Evolutionary conservation across 106 monocot genomes (phyloP), one percentile per base, ranked within the genome.

Genomic region (Triglochin maritima): DNA sequence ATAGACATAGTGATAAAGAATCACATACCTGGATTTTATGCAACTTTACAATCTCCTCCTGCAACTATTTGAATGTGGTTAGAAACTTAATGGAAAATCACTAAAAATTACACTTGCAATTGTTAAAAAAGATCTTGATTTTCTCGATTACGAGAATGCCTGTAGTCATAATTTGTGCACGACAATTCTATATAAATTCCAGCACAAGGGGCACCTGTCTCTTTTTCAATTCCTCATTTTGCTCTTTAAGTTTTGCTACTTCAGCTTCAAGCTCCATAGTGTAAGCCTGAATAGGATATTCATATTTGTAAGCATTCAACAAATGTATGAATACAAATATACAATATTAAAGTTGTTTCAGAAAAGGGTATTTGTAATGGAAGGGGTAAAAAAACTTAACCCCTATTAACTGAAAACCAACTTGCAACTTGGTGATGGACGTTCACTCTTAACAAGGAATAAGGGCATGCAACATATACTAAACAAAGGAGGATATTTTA

Each of bases 201-300:
- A 53, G 53, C 10, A 59, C 13, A 6, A 11, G 42, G 43, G 3
- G 41, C 53, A 94, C 94, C 87, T 94, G 89, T 76, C 85, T 94
- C 68, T 83, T 84, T 75, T 87, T 81, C 72, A 94, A 67, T 59
- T 82, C 85, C 59, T 83, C 59, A 68, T 90, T 90, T 56, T 79
- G 79, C 61, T 90, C 83, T 66, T 86, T 90, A 49, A 90, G 86
- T 70, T 90, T 86, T 13, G 80, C 79, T 44, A 86, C 81, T 86
- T 90, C 89, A 72, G 86, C 81, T 79, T 90, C 89, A 61, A 90
- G 65, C 74, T 90, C 86, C 70, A 83, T 81, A 13, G 85, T 89
- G 65, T 86, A 86, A 62, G 92, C 88, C 92, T 92, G 54, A 6
- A 52, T 10, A 72, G 46, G n/a, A 64, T 46, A 8, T 7, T 7